Evolutionary conservation across 169 alveolate genomes (phyloP), one percentile per base, ranked within the genome.

Genomic region (Cryptosporidium parvum): DNA sequence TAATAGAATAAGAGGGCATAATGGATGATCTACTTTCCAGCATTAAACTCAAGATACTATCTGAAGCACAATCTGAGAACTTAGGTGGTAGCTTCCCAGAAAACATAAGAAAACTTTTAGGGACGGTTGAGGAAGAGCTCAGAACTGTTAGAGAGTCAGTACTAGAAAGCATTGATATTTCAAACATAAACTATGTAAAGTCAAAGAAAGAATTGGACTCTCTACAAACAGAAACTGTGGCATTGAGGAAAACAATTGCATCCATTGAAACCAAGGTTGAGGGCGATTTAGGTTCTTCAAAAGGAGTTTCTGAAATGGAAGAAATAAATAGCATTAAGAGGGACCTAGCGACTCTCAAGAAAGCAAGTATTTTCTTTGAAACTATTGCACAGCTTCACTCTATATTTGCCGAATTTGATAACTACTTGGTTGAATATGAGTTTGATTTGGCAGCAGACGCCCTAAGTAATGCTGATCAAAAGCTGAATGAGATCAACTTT

Each of bases 371-470:
- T 0, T 59, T 80, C 31, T 80, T 80, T 44, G 89, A 80, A n/a
- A 29, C 67, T 3, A 48, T 80, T 12, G 62, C 80, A 18, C 75
- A 65, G 51, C 67, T 80, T 21, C 89, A 80, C 39, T 80, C 89
- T 16, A 62, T 80, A 5, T 80, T 80, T 59, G 73, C 89, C 16
- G 89, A 80, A 80, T 80, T 80, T 39, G 89, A 80, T 45, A 80
- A 62, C 39, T 80, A 80, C 51, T 56, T 80, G 16, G 89, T 65
- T 35, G 80, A 80, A 33, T 62, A 44, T n/a, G 89, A 80, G 33
- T 80, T 80, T 26, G 89, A 80, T 31, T 33, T 80, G 69, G 89
- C 89, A 8, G 89, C 89, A 5, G 89, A 80, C 26, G 75, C 89
- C 10, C 45, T 80, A 23, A 62, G 68, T 56, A 80, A 80, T 62